Percentiles rank a stretch among this genome's conserved stretches.
Evolutionary conservation across 2,329 filamentous ascomycete species (phyloP).

Genomic region (Thielaviopsis populi): DNA sequence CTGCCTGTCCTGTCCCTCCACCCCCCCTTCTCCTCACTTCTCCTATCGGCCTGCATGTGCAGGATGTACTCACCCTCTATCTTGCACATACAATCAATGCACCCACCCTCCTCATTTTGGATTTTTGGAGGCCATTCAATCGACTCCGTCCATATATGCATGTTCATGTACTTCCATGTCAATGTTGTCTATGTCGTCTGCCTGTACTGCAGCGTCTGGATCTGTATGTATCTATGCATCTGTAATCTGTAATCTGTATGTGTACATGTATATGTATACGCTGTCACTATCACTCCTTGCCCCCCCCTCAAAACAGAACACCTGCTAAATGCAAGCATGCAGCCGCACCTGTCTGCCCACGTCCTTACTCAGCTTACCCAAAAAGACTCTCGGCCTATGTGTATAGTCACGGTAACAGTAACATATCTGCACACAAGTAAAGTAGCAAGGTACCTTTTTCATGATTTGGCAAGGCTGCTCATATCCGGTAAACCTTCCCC

Average conservation of each 20-base stretch:
- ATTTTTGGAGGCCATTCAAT: not conserved
- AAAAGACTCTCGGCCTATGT: not conserved
- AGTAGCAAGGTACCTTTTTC: not conserved
- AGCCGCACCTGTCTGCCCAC: not conserved
- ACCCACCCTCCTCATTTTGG: not conserved
- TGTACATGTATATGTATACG: not conserved
- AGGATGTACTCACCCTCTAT: constrained; percentile 3
- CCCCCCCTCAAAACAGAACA: not conserved
- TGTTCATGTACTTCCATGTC: not conserved
- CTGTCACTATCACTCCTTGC: not conserved
- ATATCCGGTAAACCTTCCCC: not conserved
- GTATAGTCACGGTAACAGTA: too few relatives aligned
- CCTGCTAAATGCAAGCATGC: not conserved
- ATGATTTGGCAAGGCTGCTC: not conserved
- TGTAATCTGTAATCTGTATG: not conserved
- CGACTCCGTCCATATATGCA: not conserved
- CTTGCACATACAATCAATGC: constrained; percentile 1
- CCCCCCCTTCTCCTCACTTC: not conserved
- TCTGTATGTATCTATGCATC: not conserved
- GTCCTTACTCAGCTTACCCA: not conserved
- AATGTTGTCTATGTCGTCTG: not conserved
- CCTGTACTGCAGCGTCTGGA: not conserved
- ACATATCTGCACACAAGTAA: not conserved
- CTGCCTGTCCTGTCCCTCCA: too few relatives aligned
- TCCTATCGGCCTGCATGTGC: not conserved